Conservation (phyloP, 306 rosid species). For the Gastrolobium villosum region DNA sequence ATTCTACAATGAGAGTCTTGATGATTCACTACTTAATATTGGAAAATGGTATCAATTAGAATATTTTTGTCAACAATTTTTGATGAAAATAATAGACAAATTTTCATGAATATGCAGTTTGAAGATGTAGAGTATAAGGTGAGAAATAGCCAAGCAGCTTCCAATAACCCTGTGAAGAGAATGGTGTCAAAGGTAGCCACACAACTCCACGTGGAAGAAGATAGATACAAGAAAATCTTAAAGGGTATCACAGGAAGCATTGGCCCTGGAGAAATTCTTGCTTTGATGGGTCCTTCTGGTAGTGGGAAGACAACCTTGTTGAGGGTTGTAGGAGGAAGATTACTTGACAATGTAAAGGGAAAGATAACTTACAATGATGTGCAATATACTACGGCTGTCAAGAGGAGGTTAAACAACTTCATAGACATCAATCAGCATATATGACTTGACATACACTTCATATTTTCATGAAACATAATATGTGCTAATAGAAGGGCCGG, state of each 20-base stretch:
- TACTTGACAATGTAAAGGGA: constrained; percentile 76
- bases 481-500: too few species aligned
- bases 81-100: neutral
- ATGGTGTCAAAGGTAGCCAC: constrained; percentile 70
- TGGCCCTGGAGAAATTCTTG: constrained; percentile 95
- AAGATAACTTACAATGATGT: constrained; percentile 85
- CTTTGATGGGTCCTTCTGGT: constrained; percentile 98
- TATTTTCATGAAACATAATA: constrained; percentile 16
- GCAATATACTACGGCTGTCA: constrained; percentile 70
- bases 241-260: constrained; percentile 91
- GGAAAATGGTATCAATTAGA: constrained; percentile 9
- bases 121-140: constrained; percentile 90
- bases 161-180: constrained; percentile 65
- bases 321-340: constrained; percentile 91
- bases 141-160: constrained; percentile 56
- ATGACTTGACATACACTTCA: constrained; percentile 8
- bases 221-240: constrained; percentile 74
- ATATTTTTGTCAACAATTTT: neutral
- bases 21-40: constrained; percentile 10
- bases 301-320: constrained; percentile 96
- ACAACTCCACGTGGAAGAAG: constrained; percentile 59
- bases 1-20: neutral
- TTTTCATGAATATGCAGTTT: constrained; percentile 65
- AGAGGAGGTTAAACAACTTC: constrained; percentile 68
- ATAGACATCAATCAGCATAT: constrained; percentile 7